These are phyloP conservation scores for Cyberlindnera galapagoensis DNA, from an alignment of 805 yeast species.

Conservation along the genomic window DNA sequence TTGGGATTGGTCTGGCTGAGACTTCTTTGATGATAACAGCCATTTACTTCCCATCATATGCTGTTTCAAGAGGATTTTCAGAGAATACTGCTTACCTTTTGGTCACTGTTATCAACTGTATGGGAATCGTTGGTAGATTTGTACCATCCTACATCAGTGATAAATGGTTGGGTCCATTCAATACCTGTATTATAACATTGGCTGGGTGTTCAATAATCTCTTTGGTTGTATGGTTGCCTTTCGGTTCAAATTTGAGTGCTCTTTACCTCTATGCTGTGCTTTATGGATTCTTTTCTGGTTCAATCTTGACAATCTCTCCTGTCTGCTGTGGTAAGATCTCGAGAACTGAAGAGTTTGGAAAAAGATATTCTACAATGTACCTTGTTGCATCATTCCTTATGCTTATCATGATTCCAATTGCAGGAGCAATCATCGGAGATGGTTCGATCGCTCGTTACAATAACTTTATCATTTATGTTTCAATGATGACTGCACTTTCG, in stretches of 20 bases:
- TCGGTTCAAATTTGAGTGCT: constrained; percentile 28
- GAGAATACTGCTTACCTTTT: constrained; percentile 39
- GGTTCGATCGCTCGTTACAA: constrained; percentile 10
- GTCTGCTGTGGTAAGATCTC: constrained; percentile 55
- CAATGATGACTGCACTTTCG: constrained; percentile 6
- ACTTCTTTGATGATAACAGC: constrained; percentile 29
- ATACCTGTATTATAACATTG: constrained; percentile 36
- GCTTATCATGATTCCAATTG: constrained; percentile 41
- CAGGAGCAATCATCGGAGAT: constrained; percentile 40
- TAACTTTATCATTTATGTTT: constrained; percentile 7
- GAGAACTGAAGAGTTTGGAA: constrained; percentile 45
- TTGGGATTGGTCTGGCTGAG: constrained; percentile 35
- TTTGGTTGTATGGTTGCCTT: constrained; percentile 35
- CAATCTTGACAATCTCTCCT: constrained; percentile 48
- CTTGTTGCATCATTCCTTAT: constrained; percentile 48
- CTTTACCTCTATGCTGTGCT: constrained; percentile 38
- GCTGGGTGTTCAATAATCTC: constrained; percentile 25
- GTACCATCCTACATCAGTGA: constrained; percentile 39
- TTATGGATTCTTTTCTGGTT: constrained; percentile 49
- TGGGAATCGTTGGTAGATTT: constrained; percentile 40
- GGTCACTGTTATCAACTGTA: constrained; percentile 38
- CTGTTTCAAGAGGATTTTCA: constrained; percentile 39
- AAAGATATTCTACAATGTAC: constrained; percentile 49
- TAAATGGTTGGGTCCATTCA: constrained; percentile 41
- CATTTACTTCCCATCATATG: constrained; percentile 47